Evolutionary conservation across 805 yeast genomes (phyloP), one percentile per base, ranked within the genome.

Genomic region (Sugiyamaella floridensis): DNA sequence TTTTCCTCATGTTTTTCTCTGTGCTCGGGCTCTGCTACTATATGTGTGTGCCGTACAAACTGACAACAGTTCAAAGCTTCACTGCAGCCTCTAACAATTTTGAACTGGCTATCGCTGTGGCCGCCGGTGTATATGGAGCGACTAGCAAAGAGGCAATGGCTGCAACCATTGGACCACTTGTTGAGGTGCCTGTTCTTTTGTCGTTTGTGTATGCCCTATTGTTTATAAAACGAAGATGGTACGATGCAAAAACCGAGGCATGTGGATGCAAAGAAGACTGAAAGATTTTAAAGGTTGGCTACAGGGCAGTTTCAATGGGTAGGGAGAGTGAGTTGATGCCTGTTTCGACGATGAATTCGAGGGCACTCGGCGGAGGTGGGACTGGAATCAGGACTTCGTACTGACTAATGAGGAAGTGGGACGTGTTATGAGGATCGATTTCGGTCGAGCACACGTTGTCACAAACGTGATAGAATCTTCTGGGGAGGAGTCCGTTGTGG

Each of bases 51-150:
- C 40, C 10, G 15, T 80, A 77, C 60, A 58, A 65, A 7, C 67
- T 68, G 32, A 72, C 74, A 4, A 65, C 73, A 34, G 76, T 82
- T 14, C 84, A 79, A 56, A 68, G 78, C 10, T 79, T 80, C 58
- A 78, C 82, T 2, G 81, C 82, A 12, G 77, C 83, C 1, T 76
- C 81, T 4, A 80, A 80, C 60, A 80, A 80, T 60, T 80, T 80
- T 58, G 83, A 80, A 60, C 67, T 79, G 43, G 76, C 81, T 52
- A 65, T 80, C 40, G 82, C 84, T 3, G 74, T 80, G 16, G 77
- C 81, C 1, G 73, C 76, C 6, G 72, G 81, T 0, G 57, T 77
- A 11, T 80, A 77, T 63, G 84, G 84, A 0, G 65, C 71, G 26
- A 77, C 76, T 1, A 73, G 80, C 52, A 71, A 76, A 49, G 75